These are phyloP conservation scores for Phyllosticta citrichinensis DNA, from an alignment of 2,329 filamentous ascomycete genomes.

Conservation along the genomic window DNA sequence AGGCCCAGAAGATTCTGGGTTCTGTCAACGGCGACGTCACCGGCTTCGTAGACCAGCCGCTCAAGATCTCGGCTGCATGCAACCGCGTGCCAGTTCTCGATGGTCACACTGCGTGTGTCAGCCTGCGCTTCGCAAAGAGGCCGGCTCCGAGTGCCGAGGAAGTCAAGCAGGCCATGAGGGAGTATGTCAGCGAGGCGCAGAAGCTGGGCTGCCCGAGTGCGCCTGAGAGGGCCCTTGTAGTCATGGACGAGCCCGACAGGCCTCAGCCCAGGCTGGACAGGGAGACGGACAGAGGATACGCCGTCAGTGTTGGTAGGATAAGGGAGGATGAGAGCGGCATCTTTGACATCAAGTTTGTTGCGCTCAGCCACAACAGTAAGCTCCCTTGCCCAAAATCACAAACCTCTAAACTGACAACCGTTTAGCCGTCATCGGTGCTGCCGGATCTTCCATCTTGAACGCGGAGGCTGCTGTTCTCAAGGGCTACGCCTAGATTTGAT, in stretches of 20 bases:
- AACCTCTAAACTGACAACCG: neutral
- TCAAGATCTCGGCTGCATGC: slow-evolving; percentile 78
- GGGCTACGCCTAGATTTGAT: slow-evolving; percentile 56
- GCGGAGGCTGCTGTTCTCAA: slow-evolving; percentile 87
- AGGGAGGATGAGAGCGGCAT: slow-evolving; percentile 78
- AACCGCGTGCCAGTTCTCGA: slow-evolving; percentile 93
- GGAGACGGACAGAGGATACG: slow-evolving; percentile 75
- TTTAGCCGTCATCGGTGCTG: slow-evolving; percentile 76
- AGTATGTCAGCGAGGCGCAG: slow-evolving; percentile 75
- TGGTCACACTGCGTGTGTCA: slow-evolving; percentile 92
- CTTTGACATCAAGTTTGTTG: slow-evolving; percentile 92
- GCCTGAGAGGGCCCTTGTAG: slow-evolving; percentile 68
- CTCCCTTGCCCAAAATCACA: slow-evolving; percentile 5
- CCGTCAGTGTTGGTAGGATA: slow-evolving; percentile 80
- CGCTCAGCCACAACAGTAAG: slow-evolving; percentile 71
- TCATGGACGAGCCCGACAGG: slow-evolving; percentile 81
- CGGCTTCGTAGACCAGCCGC: slow-evolving; percentile 65
- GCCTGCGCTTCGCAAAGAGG: slow-evolving; percentile 66
- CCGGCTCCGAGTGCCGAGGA: slow-evolving; percentile 65
- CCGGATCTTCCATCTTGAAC: slow-evolving; percentile 92
- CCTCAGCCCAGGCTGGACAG: slow-evolving; percentile 88
- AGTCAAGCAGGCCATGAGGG: slow-evolving; percentile 67
- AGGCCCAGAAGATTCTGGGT: slow-evolving; percentile 91
- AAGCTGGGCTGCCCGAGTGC: slow-evolving; percentile 79
- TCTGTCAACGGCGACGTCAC: slow-evolving; percentile 59